Percentiles rank a stretch among this genome's conserved stretches.
Conservation (phyloP, 2,329 filamentous ascomycete genomes). For the Rosellinia necatrix region DNA sequence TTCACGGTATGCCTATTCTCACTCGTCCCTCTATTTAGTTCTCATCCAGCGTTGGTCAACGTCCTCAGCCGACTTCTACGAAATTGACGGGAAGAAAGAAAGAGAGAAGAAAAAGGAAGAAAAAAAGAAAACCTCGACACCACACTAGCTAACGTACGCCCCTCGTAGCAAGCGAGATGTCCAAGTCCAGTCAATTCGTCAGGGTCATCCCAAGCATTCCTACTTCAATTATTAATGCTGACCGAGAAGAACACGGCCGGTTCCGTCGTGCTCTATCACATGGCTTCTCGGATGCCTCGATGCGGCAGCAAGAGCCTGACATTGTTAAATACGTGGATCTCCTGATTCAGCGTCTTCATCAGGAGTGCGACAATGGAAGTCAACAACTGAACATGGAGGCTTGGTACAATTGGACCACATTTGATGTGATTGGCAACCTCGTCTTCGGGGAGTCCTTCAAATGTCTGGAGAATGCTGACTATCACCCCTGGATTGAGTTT, state of each 20-base stretch:
- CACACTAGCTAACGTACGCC: background rate
- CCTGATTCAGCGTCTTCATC: slow-evolving; percentile 45
- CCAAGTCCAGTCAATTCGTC: slow-evolving; percentile 29
- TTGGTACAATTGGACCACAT: slow-evolving; percentile 45
- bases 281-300: slow-evolving; percentile 38
- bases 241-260: slow-evolving; percentile 36
- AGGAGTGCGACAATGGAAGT: slow-evolving; percentile 35
- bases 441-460: slow-evolving; percentile 51
- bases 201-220: slow-evolving; percentile 28
- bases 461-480: slow-evolving; percentile 40
- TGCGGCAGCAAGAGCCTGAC: slow-evolving; percentile 39
- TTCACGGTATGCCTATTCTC: slow-evolving; percentile 16
- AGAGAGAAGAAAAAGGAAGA: no score
- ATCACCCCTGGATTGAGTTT: slow-evolving; percentile 42
- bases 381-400: slow-evolving; percentile 41
- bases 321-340: slow-evolving; percentile 48
- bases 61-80: no score
- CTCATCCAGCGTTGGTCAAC: no score
- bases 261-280: slow-evolving; percentile 39
- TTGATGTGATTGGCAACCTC: slow-evolving; percentile 38
- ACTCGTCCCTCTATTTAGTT: no score
- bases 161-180: slow-evolving; percentile 31
- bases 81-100: background rate
- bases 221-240: slow-evolving; percentile 38
- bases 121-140: background rate